Evolutionary conservation across 2,329 filamentous ascomycete species (phyloP), one percentile per base, ranked within the genome.

Genomic region (Arachnomyces sp.): DNA sequence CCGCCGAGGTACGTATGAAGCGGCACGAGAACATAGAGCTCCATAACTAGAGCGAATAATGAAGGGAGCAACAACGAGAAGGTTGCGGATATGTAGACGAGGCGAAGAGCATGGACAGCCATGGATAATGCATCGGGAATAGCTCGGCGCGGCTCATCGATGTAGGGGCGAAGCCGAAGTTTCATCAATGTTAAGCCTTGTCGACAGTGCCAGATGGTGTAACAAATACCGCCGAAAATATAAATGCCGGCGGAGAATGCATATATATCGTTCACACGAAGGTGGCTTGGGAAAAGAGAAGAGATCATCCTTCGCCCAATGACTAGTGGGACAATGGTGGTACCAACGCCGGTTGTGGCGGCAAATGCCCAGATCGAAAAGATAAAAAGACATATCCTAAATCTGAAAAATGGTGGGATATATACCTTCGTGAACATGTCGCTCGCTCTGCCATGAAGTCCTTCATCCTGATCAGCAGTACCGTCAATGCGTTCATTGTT

Each of bases 171-270:
- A 25, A 48, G 4, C 16, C 35, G 32, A 15, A 30, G 31, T 12
- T 31, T 15, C n/a, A 45, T 16, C 51, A 51, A 40, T 18, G 13
- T 5, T 1, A 39, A 6, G 17, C 31, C 32, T 29, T 43, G 39
- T 15, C 35, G 45, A 36, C 28, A 40, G 12, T 48, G 37, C 16
- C 43, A 15, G 2, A 73, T 50, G 31, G 75, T 63, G 58, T 89
- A 94, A 2, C 76, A 67, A 1, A 77, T 55, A 3, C 77, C 78
- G 8, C 85, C 86, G 3, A 95, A 71, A 17, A 87, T 69, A 57
- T 93, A 95, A 31, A 94, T 75, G 11, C 92, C 92, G 21, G 92
- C 80, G 38, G 87, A 94, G 60, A 95, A 95, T 9, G 92, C 90
- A 54, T 98, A 96, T 17, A 98, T 84, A 60, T 98, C 92, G 62